Conservation (phyloP, 2,329 filamentous ascomycete species). For the Hymenoscyphus occultus region DNA sequence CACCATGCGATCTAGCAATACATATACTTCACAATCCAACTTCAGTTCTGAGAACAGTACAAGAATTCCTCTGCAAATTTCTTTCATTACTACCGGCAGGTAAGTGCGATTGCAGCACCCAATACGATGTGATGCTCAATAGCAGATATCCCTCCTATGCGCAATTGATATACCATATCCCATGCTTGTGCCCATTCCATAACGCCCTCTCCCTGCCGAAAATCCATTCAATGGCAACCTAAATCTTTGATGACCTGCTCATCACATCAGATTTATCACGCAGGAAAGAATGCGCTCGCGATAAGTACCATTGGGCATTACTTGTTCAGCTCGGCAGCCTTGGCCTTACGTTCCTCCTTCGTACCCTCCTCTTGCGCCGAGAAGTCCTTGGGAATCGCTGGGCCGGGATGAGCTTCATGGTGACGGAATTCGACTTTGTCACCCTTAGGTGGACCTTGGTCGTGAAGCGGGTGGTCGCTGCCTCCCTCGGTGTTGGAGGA, state of each 20-base stretch:
- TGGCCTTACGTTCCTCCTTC: conserved; percentile 66
- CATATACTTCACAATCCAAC: not conserved
- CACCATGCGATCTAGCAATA: not conserved
- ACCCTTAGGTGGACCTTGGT: conserved; percentile 41
- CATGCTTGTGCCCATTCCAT: not conserved
- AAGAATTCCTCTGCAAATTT: not conserved
- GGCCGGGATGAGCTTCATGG: conserved; percentile 56
- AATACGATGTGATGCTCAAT: not conserved
- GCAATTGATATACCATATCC: not conserved
- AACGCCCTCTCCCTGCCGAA: conserved; percentile 5
- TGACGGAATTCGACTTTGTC: conserved; percentile 49
- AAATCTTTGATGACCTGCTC: conserved; percentile 12
- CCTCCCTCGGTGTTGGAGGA: conserved; percentile 38
- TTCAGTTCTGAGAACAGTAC: not conserved
- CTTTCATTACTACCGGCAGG: not conserved
- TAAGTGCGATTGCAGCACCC: not conserved
- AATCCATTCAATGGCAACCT: not conserved
- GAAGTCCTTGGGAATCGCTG: conserved; percentile 53
- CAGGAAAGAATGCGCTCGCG: conserved; percentile 9
- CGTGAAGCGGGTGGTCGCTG: conserved; percentile 38
- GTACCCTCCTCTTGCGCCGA: conserved; percentile 55
- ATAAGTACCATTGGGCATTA: conserved; percentile 31
- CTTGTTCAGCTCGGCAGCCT: conserved; percentile 65
- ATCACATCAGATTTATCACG: not conserved
- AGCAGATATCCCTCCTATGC: not conserved